A percentile compares a stretch with the other conserved stretches of the same genome.
phyloP scores from a whole-genome alignment of 768 basidiomycete species.

The Suillus cothurnatus region DNA sequence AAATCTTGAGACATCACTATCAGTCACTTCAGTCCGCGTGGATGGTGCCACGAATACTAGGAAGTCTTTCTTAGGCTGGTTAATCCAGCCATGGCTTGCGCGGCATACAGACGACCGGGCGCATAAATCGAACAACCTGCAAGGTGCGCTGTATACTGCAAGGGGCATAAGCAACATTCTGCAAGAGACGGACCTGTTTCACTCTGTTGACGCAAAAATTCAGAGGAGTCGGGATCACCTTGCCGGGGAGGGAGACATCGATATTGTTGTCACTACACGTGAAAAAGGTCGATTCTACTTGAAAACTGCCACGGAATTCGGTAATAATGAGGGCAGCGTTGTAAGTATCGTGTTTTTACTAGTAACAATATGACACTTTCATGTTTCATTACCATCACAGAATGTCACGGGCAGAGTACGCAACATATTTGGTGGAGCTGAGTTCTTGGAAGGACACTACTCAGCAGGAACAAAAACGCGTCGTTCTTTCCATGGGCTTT shows the following conservation, averaged over 20 bases:
- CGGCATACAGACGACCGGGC: conserved; percentile 19
- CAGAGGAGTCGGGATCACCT: conserved; percentile 57
- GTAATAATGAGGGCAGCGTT: conserved; percentile 92
- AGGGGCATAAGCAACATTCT: conserved; percentile 67
- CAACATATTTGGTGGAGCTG: conserved; percentile 91
- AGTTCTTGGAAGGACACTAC: conserved; percentile 80
- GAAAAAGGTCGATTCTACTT: conserved; percentile 79
- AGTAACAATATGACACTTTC: background rate
- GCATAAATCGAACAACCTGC: conserved; percentile 42
- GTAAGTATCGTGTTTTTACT: conserved; percentile 49
- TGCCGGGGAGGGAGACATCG: conserved; percentile 64
- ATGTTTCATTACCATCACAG: conserved; percentile 35
- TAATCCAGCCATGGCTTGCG: conserved; percentile 68
- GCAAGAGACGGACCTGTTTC: conserved; percentile 77
- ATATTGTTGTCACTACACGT: conserved; percentile 75
- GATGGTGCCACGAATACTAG: conserved; percentile 78
- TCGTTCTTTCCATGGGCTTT: conserved; percentile 74
- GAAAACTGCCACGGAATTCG: conserved; percentile 87
- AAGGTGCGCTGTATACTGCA: conserved; percentile 70
- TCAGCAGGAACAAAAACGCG: conserved; percentile 88
- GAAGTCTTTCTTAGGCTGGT: conserved; percentile 74
- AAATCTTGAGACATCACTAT: conserved; percentile 66
- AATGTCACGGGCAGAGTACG: conserved; percentile 79
- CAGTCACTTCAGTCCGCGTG: conserved; percentile 77
- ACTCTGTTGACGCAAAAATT: conserved; percentile 61